Percentiles rank a stretch among this genome's conserved stretches.
Conservation (phyloP, 257 asterid genomes). For the Fraxinus anomala region DNA sequence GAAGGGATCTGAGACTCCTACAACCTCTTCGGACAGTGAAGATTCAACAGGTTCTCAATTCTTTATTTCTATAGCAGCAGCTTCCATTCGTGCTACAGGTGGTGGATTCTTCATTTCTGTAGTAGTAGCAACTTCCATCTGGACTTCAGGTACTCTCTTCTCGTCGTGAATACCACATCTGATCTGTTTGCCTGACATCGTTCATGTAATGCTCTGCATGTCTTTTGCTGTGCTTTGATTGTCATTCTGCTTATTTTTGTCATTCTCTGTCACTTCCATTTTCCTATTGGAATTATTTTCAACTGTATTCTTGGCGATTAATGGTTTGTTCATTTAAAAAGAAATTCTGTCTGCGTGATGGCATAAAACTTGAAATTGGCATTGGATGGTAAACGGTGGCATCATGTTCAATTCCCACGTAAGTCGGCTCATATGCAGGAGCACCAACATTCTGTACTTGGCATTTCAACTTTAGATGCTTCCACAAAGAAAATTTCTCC, state of each 20-base stretch:
- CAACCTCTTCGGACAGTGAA: too few relatives aligned
- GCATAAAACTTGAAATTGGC: conserved; percentile 64
- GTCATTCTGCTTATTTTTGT: conserved; percentile 35
- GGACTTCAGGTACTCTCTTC: conserved; percentile 14
- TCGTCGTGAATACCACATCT: conserved; percentile 32
- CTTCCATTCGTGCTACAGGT: conserved; percentile 3
- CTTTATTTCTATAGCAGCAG: conserved; percentile 21
- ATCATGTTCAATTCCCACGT: conserved; percentile 44
- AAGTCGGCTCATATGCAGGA: conserved; percentile 43
- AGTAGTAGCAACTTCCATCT: conserved; percentile 29
- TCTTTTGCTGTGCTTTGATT: conserved; percentile 39
- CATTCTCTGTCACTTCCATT: conserved; percentile 44
- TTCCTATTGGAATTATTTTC: conserved; percentile 54
- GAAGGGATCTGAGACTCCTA: too few relatives aligned
- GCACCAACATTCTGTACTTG: conserved; percentile 55
- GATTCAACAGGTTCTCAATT: too few relatives aligned
- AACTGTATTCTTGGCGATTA: conserved; percentile 37
- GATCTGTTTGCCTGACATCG: conserved; percentile 42
- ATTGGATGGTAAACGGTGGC: conserved; percentile 54
- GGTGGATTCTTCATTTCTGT: background rate
- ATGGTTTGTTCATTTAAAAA: conserved; percentile 54
- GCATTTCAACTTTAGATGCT: conserved; percentile 83
- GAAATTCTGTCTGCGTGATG: conserved; percentile 62
- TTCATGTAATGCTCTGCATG: conserved; percentile 35
- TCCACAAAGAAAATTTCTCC: conserved; percentile 84